A percentile compares a stretch with the other conserved stretches of the same genome.
Conservation (phyloP, 179 eudicot species). For the Silene coronaria region DNA sequence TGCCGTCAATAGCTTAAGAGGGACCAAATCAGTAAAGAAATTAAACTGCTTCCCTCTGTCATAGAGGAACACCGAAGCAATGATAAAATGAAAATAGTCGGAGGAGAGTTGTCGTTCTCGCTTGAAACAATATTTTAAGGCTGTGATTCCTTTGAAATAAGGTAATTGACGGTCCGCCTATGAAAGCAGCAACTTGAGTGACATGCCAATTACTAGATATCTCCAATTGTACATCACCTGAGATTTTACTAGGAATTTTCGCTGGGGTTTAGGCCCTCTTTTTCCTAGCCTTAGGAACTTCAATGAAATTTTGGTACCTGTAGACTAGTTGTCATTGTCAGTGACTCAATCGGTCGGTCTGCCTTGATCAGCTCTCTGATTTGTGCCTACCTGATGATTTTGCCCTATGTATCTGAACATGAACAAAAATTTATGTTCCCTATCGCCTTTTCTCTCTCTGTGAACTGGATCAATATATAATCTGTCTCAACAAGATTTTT, state of each 20-base stretch:
- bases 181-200: neutral
- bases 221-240: neutral
- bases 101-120: neutral
- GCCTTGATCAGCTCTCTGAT: neutral
- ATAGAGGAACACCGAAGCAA: neutral
- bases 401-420: neutral
- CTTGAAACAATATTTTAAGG: slow-evolving; percentile 1
- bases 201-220: neutral
- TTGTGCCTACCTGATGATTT: neutral
- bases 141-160: neutral
- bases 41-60: neutral
- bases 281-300: neutral
- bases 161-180: neutral
- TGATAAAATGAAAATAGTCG: neutral
- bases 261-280: neutral
- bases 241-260: neutral
- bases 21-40: neutral
- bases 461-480: neutral
- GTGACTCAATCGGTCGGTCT: neutral
- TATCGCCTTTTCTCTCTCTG: neutral
- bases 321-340: neutral
- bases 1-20: neutral
- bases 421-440: neutral
- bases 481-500: neutral
- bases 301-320: neutral